A percentile compares a stretch with the other conserved stretches of the same genome.
Evolutionary conservation across 768 basidiomycete genomes (phyloP).

Genomic region (Lactarius hengduanensis): DNA sequence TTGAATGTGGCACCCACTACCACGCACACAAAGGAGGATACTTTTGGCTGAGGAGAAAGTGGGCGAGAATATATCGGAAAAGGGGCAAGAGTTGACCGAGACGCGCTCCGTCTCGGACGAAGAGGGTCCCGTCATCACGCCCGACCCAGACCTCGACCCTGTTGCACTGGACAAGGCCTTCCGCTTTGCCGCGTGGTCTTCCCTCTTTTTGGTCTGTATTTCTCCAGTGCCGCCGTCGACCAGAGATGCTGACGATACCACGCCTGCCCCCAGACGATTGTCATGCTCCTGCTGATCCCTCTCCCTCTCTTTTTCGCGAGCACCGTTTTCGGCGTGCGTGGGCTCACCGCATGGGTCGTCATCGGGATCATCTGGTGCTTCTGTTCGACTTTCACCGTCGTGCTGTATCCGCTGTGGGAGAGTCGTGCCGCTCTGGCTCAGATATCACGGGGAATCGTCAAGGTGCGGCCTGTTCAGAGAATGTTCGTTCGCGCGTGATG

Average conservation of each 20-base stretch:
- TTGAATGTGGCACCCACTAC: constrained; percentile 54
- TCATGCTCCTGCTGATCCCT: constrained; percentile 75
- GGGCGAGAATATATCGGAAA: constrained; percentile 38
- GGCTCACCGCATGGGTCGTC: constrained; percentile 76
- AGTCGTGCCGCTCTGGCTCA: constrained; percentile 61
- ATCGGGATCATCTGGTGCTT: constrained; percentile 86
- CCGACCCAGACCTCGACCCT: constrained; percentile 61
- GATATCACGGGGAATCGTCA: constrained; percentile 61
- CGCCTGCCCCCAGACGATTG: constrained; percentile 43
- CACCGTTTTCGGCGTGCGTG: constrained; percentile 62
- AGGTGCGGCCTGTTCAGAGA: constrained; percentile 42
- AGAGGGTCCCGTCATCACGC: constrained; percentile 38
- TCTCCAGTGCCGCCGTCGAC: neutral
- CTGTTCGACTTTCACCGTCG: constrained; percentile 68
- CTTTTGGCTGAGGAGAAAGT: constrained; percentile 32
- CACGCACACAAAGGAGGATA: constrained; percentile 27
- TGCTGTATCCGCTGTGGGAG: constrained; percentile 86
- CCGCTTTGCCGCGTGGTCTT: constrained; percentile 76
- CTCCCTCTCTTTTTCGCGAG: constrained; percentile 83
- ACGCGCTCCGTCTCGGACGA: constrained; percentile 29
- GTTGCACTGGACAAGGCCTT: constrained; percentile 69
- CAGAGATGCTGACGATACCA: neutral
- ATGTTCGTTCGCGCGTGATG: neutral
- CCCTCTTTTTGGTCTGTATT: constrained; percentile 56
- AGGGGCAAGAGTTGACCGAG: constrained; percentile 35